These are phyloP conservation scores for Xylaria sp. DNA, from an alignment of 2,329 filamentous ascomycete genomes.

Conservation along the genomic window DNA sequence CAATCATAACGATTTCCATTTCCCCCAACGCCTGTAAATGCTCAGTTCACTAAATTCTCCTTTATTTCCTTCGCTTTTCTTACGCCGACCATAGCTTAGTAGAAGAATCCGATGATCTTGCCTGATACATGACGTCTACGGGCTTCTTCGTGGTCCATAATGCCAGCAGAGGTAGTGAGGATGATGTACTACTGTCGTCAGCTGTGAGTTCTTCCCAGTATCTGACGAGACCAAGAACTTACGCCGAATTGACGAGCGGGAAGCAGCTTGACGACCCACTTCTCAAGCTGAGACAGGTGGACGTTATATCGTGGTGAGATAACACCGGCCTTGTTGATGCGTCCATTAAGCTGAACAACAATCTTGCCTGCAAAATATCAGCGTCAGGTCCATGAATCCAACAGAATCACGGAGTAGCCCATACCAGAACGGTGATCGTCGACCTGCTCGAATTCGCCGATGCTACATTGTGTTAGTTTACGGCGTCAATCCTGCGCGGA, in stretches of 20 bases:
- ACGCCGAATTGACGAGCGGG: constrained; percentile 98
- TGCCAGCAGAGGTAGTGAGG: constrained; percentile 98
- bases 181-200: constrained; percentile 75
- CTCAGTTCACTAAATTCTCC: constrained; percentile 34
- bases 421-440: constrained; percentile 93
- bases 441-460: constrained; percentile 99
- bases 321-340: constrained; percentile 99
- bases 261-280: constrained; percentile 99
- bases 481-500: constrained; percentile 36
- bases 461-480: constrained; percentile 55
- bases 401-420: neutral
- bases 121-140: constrained; percentile 98
- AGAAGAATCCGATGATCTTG: constrained; percentile 99
- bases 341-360: constrained; percentile 98
- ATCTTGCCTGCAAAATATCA: constrained; percentile 76
- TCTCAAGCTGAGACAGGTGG: constrained; percentile 96
- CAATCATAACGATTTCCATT: constrained; percentile 44
- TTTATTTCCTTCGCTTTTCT: constrained; percentile 20
- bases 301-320: constrained; percentile 99
- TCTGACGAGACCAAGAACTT: constrained; percentile 3
- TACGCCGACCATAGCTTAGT: constrained; percentile 66
- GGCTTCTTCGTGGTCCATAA: constrained; percentile 99
- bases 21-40: constrained; percentile 50
- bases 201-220: neutral
- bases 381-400: neutral